Evolutionary conservation across 441 rosid genomes (phyloP).

Genomic region (Eruca vesicaria): DNA sequence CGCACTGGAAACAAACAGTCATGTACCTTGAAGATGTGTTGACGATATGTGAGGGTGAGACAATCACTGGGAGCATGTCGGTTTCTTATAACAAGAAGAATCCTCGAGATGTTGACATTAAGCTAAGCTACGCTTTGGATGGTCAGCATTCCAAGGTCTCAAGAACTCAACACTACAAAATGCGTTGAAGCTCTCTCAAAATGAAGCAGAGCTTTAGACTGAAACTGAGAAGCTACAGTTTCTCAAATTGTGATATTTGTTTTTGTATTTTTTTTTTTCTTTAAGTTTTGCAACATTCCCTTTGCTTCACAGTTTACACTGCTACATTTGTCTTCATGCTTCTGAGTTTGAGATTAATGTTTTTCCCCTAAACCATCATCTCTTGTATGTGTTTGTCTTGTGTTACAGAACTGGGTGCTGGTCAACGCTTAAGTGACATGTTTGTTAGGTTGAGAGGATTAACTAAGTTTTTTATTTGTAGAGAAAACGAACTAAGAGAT

Average conservation of each 20-base stretch:
- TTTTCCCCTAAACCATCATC: neutral
- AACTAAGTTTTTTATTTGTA: neutral
- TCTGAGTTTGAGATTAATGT: neutral
- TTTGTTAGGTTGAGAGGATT: neutral
- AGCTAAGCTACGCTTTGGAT: constrained; percentile 66
- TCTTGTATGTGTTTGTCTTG: neutral
- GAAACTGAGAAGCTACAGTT: neutral
- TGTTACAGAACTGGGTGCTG: constrained; percentile 4
- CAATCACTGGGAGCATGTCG: constrained; percentile 79
- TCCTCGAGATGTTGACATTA: constrained; percentile 91
- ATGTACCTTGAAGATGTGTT: constrained; percentile 90
- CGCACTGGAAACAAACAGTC: constrained; percentile 99
- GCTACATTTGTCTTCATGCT: constrained; percentile 2
- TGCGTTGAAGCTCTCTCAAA: constrained; percentile 49
- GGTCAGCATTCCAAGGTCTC: constrained; percentile 66
- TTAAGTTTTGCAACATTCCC: constrained; percentile 14
- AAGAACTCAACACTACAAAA: constrained; percentile 74
- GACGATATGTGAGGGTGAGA: constrained; percentile 91
- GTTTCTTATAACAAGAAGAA: constrained; percentile 91
- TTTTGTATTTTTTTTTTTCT: neutral
- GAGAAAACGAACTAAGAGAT: neutral
- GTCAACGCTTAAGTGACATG: neutral
- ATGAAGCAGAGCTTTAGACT: neutral
- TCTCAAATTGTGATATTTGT: constrained; percentile 19
- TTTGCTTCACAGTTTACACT: constrained; percentile 1